Conservation (phyloP, 2,329 filamentous ascomycete genomes). For the Xylariaceae sp. region DNA sequence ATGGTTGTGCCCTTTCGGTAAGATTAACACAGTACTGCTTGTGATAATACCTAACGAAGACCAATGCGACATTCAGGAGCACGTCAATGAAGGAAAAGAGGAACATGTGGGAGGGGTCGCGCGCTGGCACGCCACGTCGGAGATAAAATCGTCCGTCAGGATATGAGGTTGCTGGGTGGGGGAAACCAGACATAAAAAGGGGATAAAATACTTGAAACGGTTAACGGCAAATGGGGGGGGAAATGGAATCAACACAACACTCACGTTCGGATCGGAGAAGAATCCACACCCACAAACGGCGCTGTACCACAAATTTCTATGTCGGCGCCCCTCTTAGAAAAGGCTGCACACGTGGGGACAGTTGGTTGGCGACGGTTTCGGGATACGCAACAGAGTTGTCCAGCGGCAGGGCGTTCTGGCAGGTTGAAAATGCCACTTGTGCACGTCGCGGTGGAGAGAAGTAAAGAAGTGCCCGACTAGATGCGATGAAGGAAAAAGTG, state of each 20-base stretch:
- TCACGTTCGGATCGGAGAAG: constrained; percentile 17
- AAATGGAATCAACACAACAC: constrained; percentile 20
- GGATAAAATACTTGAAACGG: not conserved
- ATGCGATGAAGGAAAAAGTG: no score
- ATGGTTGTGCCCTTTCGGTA: no score
- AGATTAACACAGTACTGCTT: no score
- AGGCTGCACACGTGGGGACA: constrained; percentile 24
- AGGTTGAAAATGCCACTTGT: no score
- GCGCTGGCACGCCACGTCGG: not conserved
- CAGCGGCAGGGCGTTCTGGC: constrained; percentile 13
- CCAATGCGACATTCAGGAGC: no score
- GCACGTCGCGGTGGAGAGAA: no score
- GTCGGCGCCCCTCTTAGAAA: constrained; percentile 19
- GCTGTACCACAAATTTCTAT: constrained; percentile 21
- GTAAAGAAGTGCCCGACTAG: no score
- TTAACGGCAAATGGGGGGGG: constrained; percentile 12
- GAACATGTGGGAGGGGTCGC: not conserved
- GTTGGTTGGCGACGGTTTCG: constrained; percentile 17
- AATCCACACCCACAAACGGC: constrained; percentile 20
- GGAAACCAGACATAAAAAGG: constrained; percentile 1
- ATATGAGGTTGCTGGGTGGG: not conserved
- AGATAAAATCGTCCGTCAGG: not conserved
- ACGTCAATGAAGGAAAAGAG: no score
- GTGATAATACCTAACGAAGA: no score
- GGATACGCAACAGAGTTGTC: constrained; percentile 13